Percentiles rank a stretch among this genome's conserved stretches.
Evolutionary conservation across 805 yeast genomes (phyloP).

Genomic region (Lipomyces kockii): DNA sequence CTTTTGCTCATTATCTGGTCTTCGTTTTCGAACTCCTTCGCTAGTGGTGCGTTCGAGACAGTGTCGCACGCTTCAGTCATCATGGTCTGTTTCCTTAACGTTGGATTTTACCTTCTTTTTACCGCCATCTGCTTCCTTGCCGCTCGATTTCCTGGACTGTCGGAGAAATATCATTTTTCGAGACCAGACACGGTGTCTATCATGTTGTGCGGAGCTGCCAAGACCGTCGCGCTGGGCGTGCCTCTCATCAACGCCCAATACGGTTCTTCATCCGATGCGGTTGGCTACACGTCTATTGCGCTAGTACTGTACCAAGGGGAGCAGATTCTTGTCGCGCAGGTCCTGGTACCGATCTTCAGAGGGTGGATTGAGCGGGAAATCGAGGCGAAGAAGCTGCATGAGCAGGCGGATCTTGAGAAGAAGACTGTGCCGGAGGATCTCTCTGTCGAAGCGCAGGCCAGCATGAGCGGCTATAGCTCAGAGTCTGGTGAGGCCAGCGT

Average conservation of each 20-base stretch:
- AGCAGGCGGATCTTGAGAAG: constrained; percentile 8
- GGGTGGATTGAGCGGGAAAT: constrained; percentile 59
- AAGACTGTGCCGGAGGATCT: not conserved
- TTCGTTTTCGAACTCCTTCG: constrained; percentile 59
- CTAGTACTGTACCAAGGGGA: constrained; percentile 85
- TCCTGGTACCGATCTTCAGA: constrained; percentile 67
- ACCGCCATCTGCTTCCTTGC: constrained; percentile 63
- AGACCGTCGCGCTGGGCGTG: constrained; percentile 91
- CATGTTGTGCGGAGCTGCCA: constrained; percentile 89
- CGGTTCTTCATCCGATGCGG: constrained; percentile 57
- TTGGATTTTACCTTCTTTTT: constrained; percentile 78
- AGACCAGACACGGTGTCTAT: constrained; percentile 75
- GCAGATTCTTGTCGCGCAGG: constrained; percentile 81
- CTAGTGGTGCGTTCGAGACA: constrained; percentile 74
- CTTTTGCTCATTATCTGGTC: constrained; percentile 72
- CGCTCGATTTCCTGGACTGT: constrained; percentile 64
- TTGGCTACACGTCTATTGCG: constrained; percentile 79
- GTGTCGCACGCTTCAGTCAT: constrained; percentile 72
- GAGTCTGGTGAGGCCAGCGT: not conserved
- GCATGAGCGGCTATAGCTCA: not conserved
- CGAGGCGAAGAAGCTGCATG: constrained; percentile 8
- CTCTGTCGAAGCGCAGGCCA: not conserved
- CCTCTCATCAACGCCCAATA: constrained; percentile 81
- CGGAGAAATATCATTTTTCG: constrained; percentile 62
- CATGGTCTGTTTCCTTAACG: constrained; percentile 79